Evolutionary conservation across 1,139 yeast species (phyloP).

Genomic region (Pichia norvegensis): DNA sequence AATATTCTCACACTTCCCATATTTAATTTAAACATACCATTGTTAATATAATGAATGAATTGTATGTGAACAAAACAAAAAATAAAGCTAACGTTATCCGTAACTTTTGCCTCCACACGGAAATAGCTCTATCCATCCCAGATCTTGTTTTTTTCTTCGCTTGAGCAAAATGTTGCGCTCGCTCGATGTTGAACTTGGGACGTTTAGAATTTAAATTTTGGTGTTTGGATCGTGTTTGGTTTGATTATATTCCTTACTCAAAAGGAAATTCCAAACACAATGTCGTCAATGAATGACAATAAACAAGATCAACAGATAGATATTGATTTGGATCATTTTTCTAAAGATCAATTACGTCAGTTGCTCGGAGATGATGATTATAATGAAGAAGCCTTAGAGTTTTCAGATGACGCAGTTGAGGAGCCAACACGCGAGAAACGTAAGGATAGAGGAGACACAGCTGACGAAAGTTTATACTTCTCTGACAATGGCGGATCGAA

Average conservation of each 20-base stretch:
- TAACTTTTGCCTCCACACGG: not conserved
- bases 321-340: conserved; percentile 20
- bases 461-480: conserved; percentile 13
- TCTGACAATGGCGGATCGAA: conserved; percentile 30
- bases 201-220: not conserved
- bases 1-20: not conserved
- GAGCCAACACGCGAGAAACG: conserved; percentile 12
- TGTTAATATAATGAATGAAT: not conserved
- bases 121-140: too few relatives aligned
- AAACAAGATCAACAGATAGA: conserved; percentile 4
- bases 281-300: not conserved
- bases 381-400: conserved; percentile 27
- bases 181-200: not conserved
- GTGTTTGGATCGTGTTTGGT: too few relatives aligned
- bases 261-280: not conserved
- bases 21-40: conserved; percentile 12
- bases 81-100: too few relatives aligned
- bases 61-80: not conserved
- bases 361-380: conserved; percentile 31
- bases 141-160: not conserved
- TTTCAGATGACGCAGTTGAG: conserved; percentile 19
- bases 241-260: too few relatives aligned
- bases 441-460: conserved; percentile 10
- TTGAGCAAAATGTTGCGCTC: not conserved
- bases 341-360: conserved; percentile 26